phyloP scores from a whole-genome alignment of 352 stramenopile species.

The Pythium sukuiense region DNA sequence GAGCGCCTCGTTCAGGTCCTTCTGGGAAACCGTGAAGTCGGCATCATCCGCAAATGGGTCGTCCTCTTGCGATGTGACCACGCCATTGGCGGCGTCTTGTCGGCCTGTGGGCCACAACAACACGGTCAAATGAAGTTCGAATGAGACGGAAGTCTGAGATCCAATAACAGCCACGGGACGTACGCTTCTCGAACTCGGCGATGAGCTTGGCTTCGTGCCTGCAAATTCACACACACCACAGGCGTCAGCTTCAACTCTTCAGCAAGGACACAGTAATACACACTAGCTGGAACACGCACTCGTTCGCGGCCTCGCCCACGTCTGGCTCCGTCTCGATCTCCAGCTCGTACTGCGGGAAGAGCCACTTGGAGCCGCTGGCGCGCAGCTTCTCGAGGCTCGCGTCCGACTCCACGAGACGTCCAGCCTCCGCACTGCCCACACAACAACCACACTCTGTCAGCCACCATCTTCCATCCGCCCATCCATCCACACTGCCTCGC shows the following conservation, averaged over 20 bases:
- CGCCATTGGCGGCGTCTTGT: conserved; percentile 4
- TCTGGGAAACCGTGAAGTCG: conserved; percentile 75
- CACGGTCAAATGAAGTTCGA: not conserved
- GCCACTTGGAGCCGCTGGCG: conserved; percentile 59
- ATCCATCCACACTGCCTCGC: not conserved
- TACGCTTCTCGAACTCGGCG: conserved; percentile 65
- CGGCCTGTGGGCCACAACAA: not conserved
- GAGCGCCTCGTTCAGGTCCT: conserved; percentile 70
- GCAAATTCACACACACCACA: not conserved
- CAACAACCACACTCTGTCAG: not conserved
- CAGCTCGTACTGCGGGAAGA: conserved; percentile 77
- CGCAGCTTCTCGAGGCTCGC: conserved; percentile 33
- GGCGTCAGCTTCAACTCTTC: conserved; percentile 1
- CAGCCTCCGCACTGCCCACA: conserved; percentile 32
- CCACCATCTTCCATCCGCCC: not conserved
- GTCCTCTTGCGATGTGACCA: conserved; percentile 27
- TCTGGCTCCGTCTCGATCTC: conserved; percentile 81
- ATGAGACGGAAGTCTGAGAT: too few relatives aligned
- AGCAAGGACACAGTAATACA: not conserved
- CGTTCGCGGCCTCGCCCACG: conserved; percentile 53
- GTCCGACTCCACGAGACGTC: conserved; percentile 45
- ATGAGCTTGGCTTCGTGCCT: conserved; percentile 71
- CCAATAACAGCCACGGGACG: conserved; percentile 7
- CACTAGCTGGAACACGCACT: conserved; percentile 31
- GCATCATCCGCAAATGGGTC: conserved; percentile 71